Conservation (phyloP, 2,329 filamentous ascomycete genomes). For the Phyllosticta citrichinensis region DNA sequence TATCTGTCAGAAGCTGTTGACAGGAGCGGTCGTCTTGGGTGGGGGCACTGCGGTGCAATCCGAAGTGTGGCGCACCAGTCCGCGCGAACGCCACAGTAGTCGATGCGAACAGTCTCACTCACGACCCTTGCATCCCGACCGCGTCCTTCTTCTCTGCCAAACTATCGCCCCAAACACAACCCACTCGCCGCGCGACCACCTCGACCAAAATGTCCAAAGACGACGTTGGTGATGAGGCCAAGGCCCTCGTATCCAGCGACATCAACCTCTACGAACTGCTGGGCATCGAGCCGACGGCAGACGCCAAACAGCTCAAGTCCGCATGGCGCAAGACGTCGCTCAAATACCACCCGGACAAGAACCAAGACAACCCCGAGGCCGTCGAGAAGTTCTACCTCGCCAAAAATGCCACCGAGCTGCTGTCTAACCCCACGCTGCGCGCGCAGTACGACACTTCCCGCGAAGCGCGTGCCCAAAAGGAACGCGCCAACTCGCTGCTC, state of each 20-base stretch:
- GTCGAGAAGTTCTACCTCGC: conserved; percentile 76
- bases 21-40: too few species aligned
- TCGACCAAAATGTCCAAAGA: background rate
- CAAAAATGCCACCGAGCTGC: conserved; percentile 75
- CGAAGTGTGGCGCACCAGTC: too few species aligned
- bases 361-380: conserved; percentile 50
- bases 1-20: too few species aligned
- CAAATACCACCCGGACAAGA: conserved; percentile 93
- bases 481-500: conserved; percentile 62
- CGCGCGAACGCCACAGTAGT: too few species aligned
- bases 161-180: background rate
- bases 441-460: conserved; percentile 69
- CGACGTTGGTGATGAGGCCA: conserved; percentile 14
- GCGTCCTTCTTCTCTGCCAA: background rate
- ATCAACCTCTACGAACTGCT: conserved; percentile 71
- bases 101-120: background rate
- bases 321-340: conserved; percentile 78
- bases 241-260: conserved; percentile 34
- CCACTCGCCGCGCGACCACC: background rate
- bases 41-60: too few species aligned
- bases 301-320: conserved; percentile 65
- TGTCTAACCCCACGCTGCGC: conserved; percentile 60
- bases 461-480: conserved; percentile 59
- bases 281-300: conserved; percentile 52
- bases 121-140: background rate